Base-by-base conservation (phyloP, 805 yeast species). In the Cyberlindnera euphorbiae region DNA sequence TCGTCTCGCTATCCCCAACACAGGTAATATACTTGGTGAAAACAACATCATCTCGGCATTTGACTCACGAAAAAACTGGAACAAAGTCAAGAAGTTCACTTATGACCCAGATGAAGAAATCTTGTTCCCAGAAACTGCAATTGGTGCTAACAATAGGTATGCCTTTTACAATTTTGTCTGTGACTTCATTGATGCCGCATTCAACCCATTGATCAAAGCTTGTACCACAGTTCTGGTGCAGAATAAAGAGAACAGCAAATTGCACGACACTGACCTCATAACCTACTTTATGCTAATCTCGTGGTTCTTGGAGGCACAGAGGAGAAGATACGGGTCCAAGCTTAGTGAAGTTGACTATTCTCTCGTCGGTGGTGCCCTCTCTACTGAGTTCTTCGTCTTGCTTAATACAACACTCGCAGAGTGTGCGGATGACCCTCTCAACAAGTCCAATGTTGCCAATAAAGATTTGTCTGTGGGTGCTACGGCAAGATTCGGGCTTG, bases 301-400 rank as follows among this genome's bases (percentile, higher is more conserved):
- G 1, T 90, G 97, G 96, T 80, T 87, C 47, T 62, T 87, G 32
- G 70, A 71, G 23, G 86, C 76, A 41, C 86, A 82, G 47, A 62
- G 82, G 15, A 59, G 51, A 6, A 50, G 63, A 41, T 53, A 62
- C 26, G 43, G 45, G 17, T 28, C 49, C 15, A 41, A 57, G 17
- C 28, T 34, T 17, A 36, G 50, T 21, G 58, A 55, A 8, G 53
- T 58, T 4, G 63, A 64, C 26, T 66, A 60, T 47, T 72, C 69
- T 1, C 63, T 73, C 4, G 63, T 77, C 11, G 75, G 75, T 5
- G 68, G 71, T 9, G 79, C 76, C 0, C 59, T 88, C 21, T 71
- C 79, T 35, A 83, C 79, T 36, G 74, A 75, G 16, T 69, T 77
- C 30, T 74, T 83, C 38, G 65, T 75, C 21, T 61, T 81, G 17